Percentiles rank a stretch among this genome's conserved stretches.
Evolutionary conservation across 306 rosid species (phyloP).

Genomic region (Dryas drummondii): DNA sequence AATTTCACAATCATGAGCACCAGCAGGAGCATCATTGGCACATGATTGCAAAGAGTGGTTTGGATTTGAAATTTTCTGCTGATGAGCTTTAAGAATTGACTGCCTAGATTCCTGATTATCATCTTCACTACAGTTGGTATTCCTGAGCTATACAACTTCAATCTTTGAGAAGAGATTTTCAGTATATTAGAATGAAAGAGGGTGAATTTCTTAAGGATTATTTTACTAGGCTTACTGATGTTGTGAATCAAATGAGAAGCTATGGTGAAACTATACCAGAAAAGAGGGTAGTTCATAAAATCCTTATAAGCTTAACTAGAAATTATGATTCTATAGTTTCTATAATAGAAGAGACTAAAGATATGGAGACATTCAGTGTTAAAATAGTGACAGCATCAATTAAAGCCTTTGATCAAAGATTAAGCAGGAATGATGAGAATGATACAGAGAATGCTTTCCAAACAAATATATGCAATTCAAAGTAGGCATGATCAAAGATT

Average conservation of each 20-base stretch:
- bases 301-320: neutral
- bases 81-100: constrained; percentile 40
- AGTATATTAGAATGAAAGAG: neutral
- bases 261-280: neutral
- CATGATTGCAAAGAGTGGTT: constrained; percentile 9
- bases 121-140: constrained; percentile 79
- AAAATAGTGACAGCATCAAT: neutral
- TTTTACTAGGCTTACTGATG: neutral
- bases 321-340: neutral
- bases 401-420: neutral
- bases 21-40: constrained; percentile 37
- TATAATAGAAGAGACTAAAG: neutral
- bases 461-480: too few species aligned
- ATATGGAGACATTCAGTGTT: neutral
- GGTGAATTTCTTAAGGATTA: neutral
- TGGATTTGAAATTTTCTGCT: constrained; percentile 19
- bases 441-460: neutral
- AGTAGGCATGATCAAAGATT: too few species aligned
- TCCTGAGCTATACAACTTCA: constrained; percentile 9
- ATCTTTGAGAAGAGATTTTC: neutral
- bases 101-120: constrained; percentile 47
- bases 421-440: neutral
- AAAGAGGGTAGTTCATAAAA: neutral
- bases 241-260: neutral
- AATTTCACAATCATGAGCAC: constrained; percentile 30